Base-by-base conservation (phyloP, 2,329 filamentous ascomycete genomes). In the Diaporthe vexans region DNA sequence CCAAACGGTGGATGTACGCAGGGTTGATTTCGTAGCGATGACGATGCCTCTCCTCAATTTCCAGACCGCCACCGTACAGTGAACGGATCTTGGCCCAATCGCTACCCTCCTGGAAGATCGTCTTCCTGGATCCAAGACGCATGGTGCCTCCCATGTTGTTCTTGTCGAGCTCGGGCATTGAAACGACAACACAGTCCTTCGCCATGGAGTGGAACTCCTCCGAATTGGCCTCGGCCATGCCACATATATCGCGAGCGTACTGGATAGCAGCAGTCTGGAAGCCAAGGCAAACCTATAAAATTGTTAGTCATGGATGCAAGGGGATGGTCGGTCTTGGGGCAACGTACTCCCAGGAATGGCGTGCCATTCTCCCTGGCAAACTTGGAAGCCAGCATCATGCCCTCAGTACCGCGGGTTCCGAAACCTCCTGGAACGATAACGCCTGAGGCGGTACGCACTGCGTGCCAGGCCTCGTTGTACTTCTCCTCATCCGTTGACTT, bases 221-320 rank as follows among this genome's bases (percentile, higher is more conserved):
- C 11, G 87, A 89, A 5, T 85, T 87, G 37, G 89, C 90, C 13
- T 85, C 81, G 46, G 85, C 79, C 76, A 95, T 88, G 37, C 90
- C 90, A 83, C 91, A 94, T 1, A 96, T 86, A 77, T 94, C 92
- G 56, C 95, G 91, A 1, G 95, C 95, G 78, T 91, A 94, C 83
- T 98, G 95, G 78, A 98, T 93, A 61, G 98, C 95, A 26, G 96
- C 95, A 61, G 98, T 90, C 83, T 98, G 97, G 92, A 98, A 95
- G 73, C 95, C 95, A 29, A 98, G 87, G 82, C 96, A 98, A 21
- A 76, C 74, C 74, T 76, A 37, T 15, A 19, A 0, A 15, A 24
- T 6, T 8, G 19, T 76, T 52, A 76, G 72, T 52, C 51, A 29
- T 17, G 8, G 46, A 21, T 63, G 46, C 6, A 48, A 35, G 4